A percentile compares a stretch with the other conserved stretches of the same genome.
phyloP scores from a whole-genome alignment of 495 filamentous ascomycete species.

The Articulospora tetracladia region DNA sequence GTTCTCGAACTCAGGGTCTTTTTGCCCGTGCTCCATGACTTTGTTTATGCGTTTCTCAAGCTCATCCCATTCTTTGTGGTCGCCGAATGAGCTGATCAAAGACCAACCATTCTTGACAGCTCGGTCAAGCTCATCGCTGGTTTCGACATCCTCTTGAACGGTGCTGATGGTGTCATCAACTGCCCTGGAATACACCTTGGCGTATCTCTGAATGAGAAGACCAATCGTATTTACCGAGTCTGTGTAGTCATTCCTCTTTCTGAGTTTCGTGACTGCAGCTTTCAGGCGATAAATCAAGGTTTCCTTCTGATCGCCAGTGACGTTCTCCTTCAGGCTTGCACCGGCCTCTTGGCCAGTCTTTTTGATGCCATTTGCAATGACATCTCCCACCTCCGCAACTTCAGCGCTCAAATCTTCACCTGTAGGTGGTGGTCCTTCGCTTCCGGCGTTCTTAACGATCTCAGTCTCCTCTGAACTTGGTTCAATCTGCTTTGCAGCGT shows the following conservation, averaged over 20 bases:
- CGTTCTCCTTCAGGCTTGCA: conserved; percentile 63
- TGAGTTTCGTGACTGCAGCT: conserved; percentile 67
- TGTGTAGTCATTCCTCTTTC: conserved; percentile 73
- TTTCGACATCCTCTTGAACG: conserved; percentile 63
- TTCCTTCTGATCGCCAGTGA: conserved; percentile 65
- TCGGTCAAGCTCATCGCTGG: conserved; percentile 69
- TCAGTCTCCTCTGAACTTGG: conserved; percentile 60
- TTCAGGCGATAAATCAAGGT: conserved; percentile 73
- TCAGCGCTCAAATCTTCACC: conserved; percentile 59
- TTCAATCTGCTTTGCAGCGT: conserved; percentile 66
- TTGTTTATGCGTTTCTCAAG: conserved; percentile 61
- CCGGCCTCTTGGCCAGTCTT: conserved; percentile 63
- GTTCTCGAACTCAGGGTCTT: conserved; percentile 79
- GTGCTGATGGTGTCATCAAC: conserved; percentile 57
- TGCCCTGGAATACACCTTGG: conserved; percentile 68
- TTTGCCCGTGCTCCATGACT: conserved; percentile 69
- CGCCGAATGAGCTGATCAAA: conserved; percentile 74
- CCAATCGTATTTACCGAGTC: conserved; percentile 79
- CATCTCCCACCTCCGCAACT: conserved; percentile 56
- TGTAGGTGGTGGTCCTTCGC: conserved; percentile 49
- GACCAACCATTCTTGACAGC: conserved; percentile 76
- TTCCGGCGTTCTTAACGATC: conserved; percentile 51
- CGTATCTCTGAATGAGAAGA: conserved; percentile 74
- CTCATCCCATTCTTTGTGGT: conserved; percentile 67
- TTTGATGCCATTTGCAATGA: conserved; percentile 58